These are phyloP conservation scores for Dothistroma pini DNA, from an alignment of 2,329 filamentous ascomycete species.

Conservation along the genomic window DNA sequence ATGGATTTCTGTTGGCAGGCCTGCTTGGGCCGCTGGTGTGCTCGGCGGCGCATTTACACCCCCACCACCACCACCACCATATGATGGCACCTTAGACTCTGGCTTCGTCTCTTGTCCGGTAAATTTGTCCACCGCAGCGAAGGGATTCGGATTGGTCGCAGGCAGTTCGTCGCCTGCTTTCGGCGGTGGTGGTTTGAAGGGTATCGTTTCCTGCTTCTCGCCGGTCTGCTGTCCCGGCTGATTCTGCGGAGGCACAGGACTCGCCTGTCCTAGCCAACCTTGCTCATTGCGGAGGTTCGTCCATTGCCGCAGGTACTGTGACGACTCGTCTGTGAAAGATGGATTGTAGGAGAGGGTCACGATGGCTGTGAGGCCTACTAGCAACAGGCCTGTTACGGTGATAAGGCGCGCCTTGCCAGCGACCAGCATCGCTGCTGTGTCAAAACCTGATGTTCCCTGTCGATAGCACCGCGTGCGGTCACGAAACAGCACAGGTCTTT, in stretches of 20 bases:
- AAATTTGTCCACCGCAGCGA: not conserved
- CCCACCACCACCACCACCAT: not conserved
- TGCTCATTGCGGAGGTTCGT: slow-evolving; percentile 1
- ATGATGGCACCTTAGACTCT: not conserved
- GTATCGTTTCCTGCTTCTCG: slow-evolving; percentile 1
- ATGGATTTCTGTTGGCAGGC: not conserved
- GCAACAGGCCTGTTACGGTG: not conserved
- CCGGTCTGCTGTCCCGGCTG: not conserved
- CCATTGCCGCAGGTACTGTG: slow-evolving; percentile 5
- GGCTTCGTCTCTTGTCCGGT: not conserved
- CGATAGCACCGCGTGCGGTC: not conserved
- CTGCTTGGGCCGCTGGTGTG: not conserved
- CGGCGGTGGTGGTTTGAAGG: not conserved
- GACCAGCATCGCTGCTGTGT: slow-evolving; percentile 5
- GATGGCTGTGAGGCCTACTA: slow-evolving; percentile 7
- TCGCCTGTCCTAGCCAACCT: slow-evolving; percentile 2
- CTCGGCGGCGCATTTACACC: not conserved
- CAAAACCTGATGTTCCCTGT: not conserved
- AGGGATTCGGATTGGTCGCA: slow-evolving; percentile 10
- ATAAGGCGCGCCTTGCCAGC: slow-evolving; percentile 6
- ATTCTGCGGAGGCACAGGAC: not conserved
- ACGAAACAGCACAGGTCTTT: not conserved
- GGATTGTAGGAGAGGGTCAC: slow-evolving; percentile 7
- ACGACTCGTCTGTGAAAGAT: slow-evolving; percentile 2
- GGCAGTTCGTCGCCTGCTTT: slow-evolving; percentile 2